Evolutionary conservation across 2,329 filamentous ascomycete species (phyloP).

Genomic region (Periconia sp.): DNA sequence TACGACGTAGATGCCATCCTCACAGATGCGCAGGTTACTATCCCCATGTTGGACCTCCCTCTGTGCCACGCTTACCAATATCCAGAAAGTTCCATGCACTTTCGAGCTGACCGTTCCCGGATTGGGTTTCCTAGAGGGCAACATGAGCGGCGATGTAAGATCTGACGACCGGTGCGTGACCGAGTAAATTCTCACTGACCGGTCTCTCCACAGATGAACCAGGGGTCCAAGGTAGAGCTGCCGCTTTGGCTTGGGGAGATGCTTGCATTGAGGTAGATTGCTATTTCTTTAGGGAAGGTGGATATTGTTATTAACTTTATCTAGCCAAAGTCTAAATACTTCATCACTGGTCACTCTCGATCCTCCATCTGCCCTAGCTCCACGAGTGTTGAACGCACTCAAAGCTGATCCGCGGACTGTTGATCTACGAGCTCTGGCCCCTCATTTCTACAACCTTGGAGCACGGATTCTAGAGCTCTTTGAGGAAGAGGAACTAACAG

Average conservation of each 20-base stretch:
- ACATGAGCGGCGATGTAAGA: constrained; percentile 65
- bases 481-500: constrained; percentile 81
- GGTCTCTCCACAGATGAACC: constrained; percentile 66
- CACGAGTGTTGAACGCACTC: constrained; percentile 83
- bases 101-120: constrained; percentile 90
- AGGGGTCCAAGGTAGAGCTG: constrained; percentile 79
- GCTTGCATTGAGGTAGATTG: constrained; percentile 66
- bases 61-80: constrained; percentile 9
- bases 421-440: constrained; percentile 79
- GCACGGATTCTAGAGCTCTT: constrained; percentile 88
- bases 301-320: background rate
- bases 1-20: constrained; percentile 86
- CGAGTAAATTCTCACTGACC: too few species aligned
- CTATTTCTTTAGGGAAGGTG: too few species aligned
- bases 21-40: constrained; percentile 76
- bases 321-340: constrained; percentile 42
- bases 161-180: constrained; percentile 1
- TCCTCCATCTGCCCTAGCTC: constrained; percentile 76
- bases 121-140: constrained; percentile 88
- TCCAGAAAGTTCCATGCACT: constrained; percentile 90
- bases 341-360: constrained; percentile 70
- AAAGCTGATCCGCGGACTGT: constrained; percentile 89
- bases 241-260: constrained; percentile 96
- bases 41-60: background rate
- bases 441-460: constrained; percentile 87